These are phyloP conservation scores for Mrakia hoshinonis DNA, from an alignment of 768 basidiomycete genomes.

Conservation along the genomic window DNA sequence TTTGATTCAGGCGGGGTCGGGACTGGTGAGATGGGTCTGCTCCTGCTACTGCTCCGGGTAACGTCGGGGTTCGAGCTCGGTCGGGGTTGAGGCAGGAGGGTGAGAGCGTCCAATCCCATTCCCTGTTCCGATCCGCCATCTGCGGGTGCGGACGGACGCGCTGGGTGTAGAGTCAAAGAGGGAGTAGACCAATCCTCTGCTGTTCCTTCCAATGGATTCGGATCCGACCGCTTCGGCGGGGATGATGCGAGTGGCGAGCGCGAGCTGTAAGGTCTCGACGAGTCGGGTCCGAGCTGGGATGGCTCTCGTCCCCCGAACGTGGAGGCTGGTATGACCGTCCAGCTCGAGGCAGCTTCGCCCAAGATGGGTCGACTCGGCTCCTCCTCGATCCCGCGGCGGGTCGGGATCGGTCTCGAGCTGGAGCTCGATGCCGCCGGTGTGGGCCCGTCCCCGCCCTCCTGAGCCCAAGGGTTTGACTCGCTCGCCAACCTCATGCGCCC, in stretches of 20 bases:
- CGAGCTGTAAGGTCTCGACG: neutral
- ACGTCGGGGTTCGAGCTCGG: neutral
- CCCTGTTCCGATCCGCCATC: no score
- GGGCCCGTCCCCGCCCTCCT: neutral
- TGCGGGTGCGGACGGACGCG: neutral
- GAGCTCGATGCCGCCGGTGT: neutral
- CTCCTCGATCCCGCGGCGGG: neutral
- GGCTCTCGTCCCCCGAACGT: neutral
- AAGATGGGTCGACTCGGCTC: neutral
- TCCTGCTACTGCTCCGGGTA: no score
- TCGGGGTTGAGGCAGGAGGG: neutral
- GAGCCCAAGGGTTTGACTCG: slow-evolving; percentile 15
- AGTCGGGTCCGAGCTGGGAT: neutral
- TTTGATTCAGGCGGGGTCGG: no score
- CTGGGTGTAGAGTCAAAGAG: neutral
- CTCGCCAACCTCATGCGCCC: neutral
- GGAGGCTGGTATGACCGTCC: neutral
- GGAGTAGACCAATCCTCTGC: slow-evolving; percentile 3
- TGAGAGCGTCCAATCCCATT: no score
- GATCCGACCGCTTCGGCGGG: neutral
- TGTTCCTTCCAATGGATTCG: neutral
- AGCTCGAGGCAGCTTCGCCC: neutral
- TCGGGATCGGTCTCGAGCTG: neutral
- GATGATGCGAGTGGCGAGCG: neutral
- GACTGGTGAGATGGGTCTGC: no score